Evolutionary conservation across 2,329 filamentous ascomycete genomes (phyloP), one percentile per base, ranked within the genome.

Genomic region (Botrytis tulipae): DNA sequence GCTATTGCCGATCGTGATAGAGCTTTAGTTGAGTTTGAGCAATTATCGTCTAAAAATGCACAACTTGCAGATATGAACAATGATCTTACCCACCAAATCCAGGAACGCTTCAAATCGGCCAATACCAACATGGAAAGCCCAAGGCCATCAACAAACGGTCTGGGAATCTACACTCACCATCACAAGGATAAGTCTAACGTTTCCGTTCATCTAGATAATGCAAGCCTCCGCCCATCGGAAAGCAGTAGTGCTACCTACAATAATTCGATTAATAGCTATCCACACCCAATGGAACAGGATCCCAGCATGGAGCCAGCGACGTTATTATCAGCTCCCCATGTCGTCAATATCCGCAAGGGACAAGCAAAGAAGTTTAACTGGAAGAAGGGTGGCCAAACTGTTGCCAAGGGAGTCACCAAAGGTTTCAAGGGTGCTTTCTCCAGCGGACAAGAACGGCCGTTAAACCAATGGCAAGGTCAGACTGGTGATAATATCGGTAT

Each of bases 21-120:
- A 81, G 95, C 94, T 22, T 91, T 98, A 79, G 90, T 97, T 79
- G 96, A 99, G 80, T 98, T 98, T 80, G 96, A 98, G 84, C 94
- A 97, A 80, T 86, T 99, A 62, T 97, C 94, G 18, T 92, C 91
- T 73, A 97, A 97, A 86, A 99, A 99, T 81, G 92, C 93, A 0
- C 95, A 98, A 83, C 87, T 99, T 74, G 92, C 93, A 42, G 94
- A 98, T 79, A 90, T 98, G 86, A 98, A 99, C 84, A 97, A 97
- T 79, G 93, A 97, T 80, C 86, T 99, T 73, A 95, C 97, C 6
- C 93, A 97, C 79, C 94, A 95, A 80, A 97, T 98, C 74, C 95
- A 98, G 82, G 94, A 93, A 79, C 89, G 94, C 44, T 97, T 98
- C 86, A 97, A 97, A 84, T 91, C 90, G 63, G 94, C 92, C 80